Base-by-base conservation (phyloP, 192 early-diverging fungal genomes). In the Oehlia diaphana region DNA sequence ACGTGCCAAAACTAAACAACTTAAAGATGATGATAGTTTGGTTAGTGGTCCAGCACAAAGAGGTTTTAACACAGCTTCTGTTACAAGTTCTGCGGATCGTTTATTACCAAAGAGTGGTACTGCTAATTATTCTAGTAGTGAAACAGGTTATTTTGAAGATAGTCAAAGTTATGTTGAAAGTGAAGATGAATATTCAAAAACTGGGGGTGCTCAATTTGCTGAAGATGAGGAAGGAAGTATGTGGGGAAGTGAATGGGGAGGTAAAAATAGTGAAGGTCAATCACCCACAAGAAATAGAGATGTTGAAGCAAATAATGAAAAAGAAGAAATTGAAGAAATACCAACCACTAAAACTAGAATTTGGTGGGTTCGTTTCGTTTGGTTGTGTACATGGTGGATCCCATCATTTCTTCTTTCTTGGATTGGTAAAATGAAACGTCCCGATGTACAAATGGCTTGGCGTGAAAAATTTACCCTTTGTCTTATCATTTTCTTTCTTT, bases 371-470 rank as follows among this genome's bases (percentile, higher is more conserved):
- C 86, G 82, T 50, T 90, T 89, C 70, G 93, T 93, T n/a, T 95
- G 95, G 92, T 86, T 88, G 35, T 84, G 94, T 78, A 96, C 96
- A 3, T 96, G 93, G 91, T 95, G 93, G 91, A 91, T 94, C 61
- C 92, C 91, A 9, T 88, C 89, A 12, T 88, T 79, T 44, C 85
- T 84, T 61, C 80, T 95, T 26, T 77, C 81, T 3, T 79, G 75
- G 42, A 86, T 92, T 80, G 94, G 91, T 31, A 84, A 86, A 68
- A 94, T 97, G 94, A 94, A 91, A 82, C 91, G 95, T 50, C 89
- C 93, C 72, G 95, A 98, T 84, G 90, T 98, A 49, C 94, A 90
- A 67, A 96, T 96, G 95, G 96, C 96, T 14, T 98, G 95, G 95
- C 87, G 96, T 66, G 97, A 98, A 85, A 98, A 98, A 83, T 88